Evolutionary conservation across 495 filamentous ascomycete genomes (phyloP), one percentile per base, ranked within the genome.

Genomic region (Aspergillus saccharolyticus): DNA sequence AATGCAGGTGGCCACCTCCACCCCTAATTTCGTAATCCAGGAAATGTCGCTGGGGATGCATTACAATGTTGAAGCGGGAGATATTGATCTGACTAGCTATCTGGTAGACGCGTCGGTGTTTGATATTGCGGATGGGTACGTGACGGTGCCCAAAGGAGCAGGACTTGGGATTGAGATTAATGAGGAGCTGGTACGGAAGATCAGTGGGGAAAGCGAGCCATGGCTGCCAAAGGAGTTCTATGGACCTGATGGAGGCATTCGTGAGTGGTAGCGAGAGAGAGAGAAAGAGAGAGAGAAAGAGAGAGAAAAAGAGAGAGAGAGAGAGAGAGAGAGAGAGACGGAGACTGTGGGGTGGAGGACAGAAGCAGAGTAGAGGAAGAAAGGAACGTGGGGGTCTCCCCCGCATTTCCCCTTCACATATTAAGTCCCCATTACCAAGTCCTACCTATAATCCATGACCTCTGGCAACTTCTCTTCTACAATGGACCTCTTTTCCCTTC

Each of bases 31-130:
- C 65, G 83, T 78, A 25, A 91, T 92, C 49, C 89, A 90, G 69
- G 89, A 92, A 75, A 91, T 91, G 88, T 83, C 82, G 53, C 60
- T 89, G 49, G 88, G 87, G 0, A 91, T 92, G 52, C 89, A 92
- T 70, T 91, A 91, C 66, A 91, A 90, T 61, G 71, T 73, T 17
- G 83, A 79, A 44, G 61, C 67, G 5, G 84, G 86, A 9, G 75
- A 82, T 42, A 78, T 79, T 52, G 87, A 92, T 69, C 74, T 91
- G 44, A 80, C 74, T 1, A 89, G 76, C 55, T 92, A 91, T 61
- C 74, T 85, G 7, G 81, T 79, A 53, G 81, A 89, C 63, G 71
- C 79, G 0, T 66, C 58, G 21, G 82, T 89, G 2, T 90, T 88
- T 72, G 68, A 74, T 44, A 83, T 91, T 12, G 77, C 74, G 21